A percentile compares a stretch with the other conserved stretches of the same genome.
These are phyloP conservation scores for Thelonectria blattea DNA, from an alignment of 2,329 filamentous ascomycete genomes.

Conservation along the genomic window DNA sequence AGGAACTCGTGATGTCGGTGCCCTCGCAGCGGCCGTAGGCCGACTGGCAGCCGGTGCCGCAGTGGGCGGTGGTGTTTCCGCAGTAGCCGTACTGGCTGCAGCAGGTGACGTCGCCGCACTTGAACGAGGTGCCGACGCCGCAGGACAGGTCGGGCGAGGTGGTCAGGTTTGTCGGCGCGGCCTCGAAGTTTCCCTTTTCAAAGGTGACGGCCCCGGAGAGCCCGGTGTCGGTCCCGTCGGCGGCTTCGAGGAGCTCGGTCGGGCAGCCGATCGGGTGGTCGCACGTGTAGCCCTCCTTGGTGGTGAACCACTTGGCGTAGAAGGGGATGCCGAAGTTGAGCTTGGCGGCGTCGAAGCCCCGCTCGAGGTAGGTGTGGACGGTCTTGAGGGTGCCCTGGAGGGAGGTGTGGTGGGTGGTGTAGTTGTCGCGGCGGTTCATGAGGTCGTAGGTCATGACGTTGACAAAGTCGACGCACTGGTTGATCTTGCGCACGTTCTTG, in stretches of 20 bases:
- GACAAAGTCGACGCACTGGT: conserved; percentile 66
- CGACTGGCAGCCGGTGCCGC: conserved; percentile 30
- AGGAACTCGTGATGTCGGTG: conserved; percentile 36
- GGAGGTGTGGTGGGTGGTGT: conserved; percentile 69
- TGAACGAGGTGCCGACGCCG: conserved; percentile 24
- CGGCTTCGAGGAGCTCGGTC: conserved; percentile 64
- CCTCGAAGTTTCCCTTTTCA: conserved; percentile 41
- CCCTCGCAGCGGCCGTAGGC: conserved; percentile 30
- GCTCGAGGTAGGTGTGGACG: conserved; percentile 64
- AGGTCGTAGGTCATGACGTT: conserved; percentile 78
- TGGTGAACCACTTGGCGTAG: conserved; percentile 72
- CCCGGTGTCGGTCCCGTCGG: conserved; percentile 64
- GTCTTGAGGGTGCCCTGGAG: conserved; percentile 59
- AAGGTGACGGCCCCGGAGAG: conserved; percentile 51
- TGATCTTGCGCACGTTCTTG: conserved; percentile 63
- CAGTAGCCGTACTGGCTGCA: conserved; percentile 32
- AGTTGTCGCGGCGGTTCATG: conserved; percentile 73
- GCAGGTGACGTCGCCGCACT: conserved; percentile 27
- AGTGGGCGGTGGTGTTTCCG: conserved; percentile 29
- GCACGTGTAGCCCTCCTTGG: conserved; percentile 54
- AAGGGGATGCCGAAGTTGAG: conserved; percentile 72
- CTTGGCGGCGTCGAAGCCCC: conserved; percentile 60
- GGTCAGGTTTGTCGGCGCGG: conserved; percentile 29
- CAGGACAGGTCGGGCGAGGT: conserved; percentile 27
- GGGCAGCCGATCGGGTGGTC: conserved; percentile 61